These are phyloP conservation scores for Thermothelomyces thermophilus DNA, from an alignment of 2,329 filamentous ascomycete species.

Conservation along the genomic window DNA sequence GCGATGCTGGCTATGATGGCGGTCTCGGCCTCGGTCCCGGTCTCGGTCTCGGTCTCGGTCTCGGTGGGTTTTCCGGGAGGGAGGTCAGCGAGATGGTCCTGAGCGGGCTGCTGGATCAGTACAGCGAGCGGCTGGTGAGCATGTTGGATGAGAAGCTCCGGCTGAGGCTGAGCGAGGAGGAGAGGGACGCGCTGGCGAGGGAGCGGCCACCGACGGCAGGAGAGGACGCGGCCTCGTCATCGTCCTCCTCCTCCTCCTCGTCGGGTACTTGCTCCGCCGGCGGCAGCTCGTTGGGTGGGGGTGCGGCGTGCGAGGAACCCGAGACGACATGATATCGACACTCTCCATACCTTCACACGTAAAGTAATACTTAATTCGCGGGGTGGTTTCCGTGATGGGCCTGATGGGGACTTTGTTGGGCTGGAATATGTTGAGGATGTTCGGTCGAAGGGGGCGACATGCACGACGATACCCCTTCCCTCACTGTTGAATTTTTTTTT, in stretches of 20 bases:
- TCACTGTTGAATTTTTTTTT: too few relatives aligned
- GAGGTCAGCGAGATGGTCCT: slow-evolving; percentile 52
- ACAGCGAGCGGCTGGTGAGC: slow-evolving; percentile 63
- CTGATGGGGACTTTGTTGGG: too few relatives aligned
- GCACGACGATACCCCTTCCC: not conserved
- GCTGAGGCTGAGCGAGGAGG: slow-evolving; percentile 31
- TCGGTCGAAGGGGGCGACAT: not conserved
- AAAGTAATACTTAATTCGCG: not conserved
- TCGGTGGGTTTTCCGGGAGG: slow-evolving; percentile 13
- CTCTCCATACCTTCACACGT: not conserved
- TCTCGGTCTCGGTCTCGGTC: too few relatives aligned
- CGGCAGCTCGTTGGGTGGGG: not conserved
- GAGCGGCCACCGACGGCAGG: slow-evolving; percentile 23
- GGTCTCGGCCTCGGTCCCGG: too few relatives aligned
- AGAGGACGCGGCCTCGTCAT: slow-evolving; percentile 3
- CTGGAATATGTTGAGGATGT: not conserved
- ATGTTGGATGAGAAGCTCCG: slow-evolving; percentile 67
- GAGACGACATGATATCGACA: not conserved
- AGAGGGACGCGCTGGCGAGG: slow-evolving; percentile 16
- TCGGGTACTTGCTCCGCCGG: not conserved
- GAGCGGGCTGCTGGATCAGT: slow-evolving; percentile 64
- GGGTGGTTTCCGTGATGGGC: too few relatives aligned
- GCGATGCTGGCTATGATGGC: too few relatives aligned
- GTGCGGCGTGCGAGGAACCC: slow-evolving; percentile 12
- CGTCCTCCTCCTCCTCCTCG: slow-evolving; percentile 1